Percentiles rank a stretch among this genome's conserved stretches.
These are phyloP conservation scores for Neovahlkampfia damariscottae DNA, from an alignment of 78 protist species.

Conservation along the genomic window DNA sequence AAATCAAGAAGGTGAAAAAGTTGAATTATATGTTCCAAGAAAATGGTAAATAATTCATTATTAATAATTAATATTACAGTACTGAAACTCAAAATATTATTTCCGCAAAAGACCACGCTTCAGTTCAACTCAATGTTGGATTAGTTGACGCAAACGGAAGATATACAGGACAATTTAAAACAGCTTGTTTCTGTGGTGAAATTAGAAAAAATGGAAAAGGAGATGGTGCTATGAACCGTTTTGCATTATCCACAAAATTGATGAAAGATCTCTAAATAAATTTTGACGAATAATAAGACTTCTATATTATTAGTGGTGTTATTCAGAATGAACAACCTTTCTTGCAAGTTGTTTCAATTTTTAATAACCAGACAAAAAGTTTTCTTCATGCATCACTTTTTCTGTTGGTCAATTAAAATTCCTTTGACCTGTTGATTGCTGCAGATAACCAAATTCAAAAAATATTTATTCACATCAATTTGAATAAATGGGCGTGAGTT, in stretches of 20 bases:
- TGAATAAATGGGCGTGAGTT: no score
- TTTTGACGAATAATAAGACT: no score
- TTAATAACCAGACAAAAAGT: no score
- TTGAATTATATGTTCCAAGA: slow-evolving; percentile 75
- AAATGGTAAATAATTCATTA: background rate
- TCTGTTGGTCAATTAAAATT: no score
- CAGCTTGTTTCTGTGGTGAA: slow-evolving; percentile 20
- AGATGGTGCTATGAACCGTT: slow-evolving; percentile 28
- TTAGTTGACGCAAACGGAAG: slow-evolving; percentile 69
- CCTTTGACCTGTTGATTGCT: no score
- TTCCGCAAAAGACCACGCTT: slow-evolving; percentile 81
- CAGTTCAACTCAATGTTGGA: slow-evolving; percentile 87
- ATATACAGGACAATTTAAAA: slow-evolving; percentile 41
- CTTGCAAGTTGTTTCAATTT: no score
- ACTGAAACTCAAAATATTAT: slow-evolving; percentile 74
- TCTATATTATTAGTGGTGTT: no score
- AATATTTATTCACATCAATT: no score
- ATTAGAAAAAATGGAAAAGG: slow-evolving; percentile 16
- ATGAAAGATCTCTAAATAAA: background rate
- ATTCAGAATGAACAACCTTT: no score
- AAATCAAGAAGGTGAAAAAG: slow-evolving; percentile 51
- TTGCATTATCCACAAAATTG: background rate
- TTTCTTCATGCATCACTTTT: no score
- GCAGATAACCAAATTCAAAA: no score
- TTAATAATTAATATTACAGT: slow-evolving; percentile 19